Evolutionary conservation across 2,329 filamentous ascomycete species (phyloP).

Genomic region (Colletotrichum echinochloae): DNA sequence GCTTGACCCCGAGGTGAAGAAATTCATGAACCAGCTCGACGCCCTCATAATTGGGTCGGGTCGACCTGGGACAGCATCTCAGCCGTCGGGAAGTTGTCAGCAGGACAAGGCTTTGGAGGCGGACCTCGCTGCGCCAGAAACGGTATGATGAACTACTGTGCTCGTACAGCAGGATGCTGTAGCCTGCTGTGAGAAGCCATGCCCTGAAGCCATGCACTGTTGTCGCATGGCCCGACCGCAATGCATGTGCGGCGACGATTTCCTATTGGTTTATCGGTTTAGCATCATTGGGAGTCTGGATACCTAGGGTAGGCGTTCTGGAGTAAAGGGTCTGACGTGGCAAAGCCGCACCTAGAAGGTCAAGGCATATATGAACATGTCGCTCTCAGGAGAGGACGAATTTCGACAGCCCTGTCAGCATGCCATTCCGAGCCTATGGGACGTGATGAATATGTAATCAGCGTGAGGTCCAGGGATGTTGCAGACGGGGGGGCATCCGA

Average conservation of each 20-base stretch:
- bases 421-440: too few relatives aligned
- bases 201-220: background rate
- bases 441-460: too few relatives aligned
- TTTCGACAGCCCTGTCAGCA: too few relatives aligned
- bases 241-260: fast-evolving
- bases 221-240: background rate
- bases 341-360: background rate
- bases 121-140: background rate
- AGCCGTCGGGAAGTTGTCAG: background rate
- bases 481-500: too few relatives aligned
- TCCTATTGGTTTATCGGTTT: background rate
- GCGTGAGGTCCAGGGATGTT: too few relatives aligned
- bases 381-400: too few relatives aligned
- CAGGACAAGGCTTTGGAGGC: too few relatives aligned
- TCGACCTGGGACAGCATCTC: background rate
- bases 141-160: background rate
- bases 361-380: too few relatives aligned
- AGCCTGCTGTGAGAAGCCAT: background rate
- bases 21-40: background rate
- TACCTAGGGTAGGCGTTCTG: background rate
- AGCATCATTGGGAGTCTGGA: background rate
- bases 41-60: too few relatives aligned
- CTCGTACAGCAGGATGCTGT: background rate
- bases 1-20: slow-evolving; percentile 1
- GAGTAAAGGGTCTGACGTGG: background rate